Percentiles rank a stretch among this genome's conserved stretches.
These are phyloP conservation scores for Hericium rajendrae DNA, from an alignment of 768 basidiomycete species.

Conservation along the genomic window DNA sequence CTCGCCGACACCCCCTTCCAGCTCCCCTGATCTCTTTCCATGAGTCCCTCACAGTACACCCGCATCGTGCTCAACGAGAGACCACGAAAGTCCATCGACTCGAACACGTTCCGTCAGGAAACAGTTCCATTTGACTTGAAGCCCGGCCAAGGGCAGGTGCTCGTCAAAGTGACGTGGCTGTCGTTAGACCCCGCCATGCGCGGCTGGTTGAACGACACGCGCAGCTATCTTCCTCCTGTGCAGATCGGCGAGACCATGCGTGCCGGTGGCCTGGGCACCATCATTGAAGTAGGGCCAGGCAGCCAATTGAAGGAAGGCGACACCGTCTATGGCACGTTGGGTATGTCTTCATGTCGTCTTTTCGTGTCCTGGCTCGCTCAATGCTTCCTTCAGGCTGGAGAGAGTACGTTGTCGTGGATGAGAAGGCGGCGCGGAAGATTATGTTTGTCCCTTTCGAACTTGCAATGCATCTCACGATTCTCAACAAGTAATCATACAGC, in stretches of 20 bases:
- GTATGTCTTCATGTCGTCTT: constrained; percentile 30
- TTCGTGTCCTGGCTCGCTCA: constrained; percentile 27
- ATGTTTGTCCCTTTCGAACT: too few relatives aligned
- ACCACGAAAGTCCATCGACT: constrained; percentile 56
- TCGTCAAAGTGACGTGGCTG: constrained; percentile 74
- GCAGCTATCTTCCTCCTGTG: constrained; percentile 52
- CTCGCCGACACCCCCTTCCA: too few relatives aligned
- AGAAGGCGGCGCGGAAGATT: not conserved
- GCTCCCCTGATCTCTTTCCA: too few relatives aligned
- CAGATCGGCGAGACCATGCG: constrained; percentile 54
- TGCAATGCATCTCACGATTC: too few relatives aligned
- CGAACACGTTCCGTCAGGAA: constrained; percentile 66
- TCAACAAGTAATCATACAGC: too few relatives aligned
- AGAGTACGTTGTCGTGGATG: constrained; percentile 1
- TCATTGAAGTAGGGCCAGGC: constrained; percentile 49
- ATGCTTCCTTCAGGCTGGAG: not conserved
- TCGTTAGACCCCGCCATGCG: constrained; percentile 87
- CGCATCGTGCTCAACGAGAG: constrained; percentile 70
- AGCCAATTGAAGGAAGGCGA: constrained; percentile 57
- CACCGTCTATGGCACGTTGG: constrained; percentile 49
- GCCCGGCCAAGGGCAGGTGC: constrained; percentile 41
- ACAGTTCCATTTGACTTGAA: constrained; percentile 42
- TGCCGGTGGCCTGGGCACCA: constrained; percentile 52
- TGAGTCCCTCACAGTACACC: constrained; percentile 31
- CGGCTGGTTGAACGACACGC: constrained; percentile 62